A percentile compares a stretch with the other conserved stretches of the same genome.
Evolutionary conservation across 306 rosid species (phyloP).

Genomic region (Citrullus mucosospermus): DNA sequence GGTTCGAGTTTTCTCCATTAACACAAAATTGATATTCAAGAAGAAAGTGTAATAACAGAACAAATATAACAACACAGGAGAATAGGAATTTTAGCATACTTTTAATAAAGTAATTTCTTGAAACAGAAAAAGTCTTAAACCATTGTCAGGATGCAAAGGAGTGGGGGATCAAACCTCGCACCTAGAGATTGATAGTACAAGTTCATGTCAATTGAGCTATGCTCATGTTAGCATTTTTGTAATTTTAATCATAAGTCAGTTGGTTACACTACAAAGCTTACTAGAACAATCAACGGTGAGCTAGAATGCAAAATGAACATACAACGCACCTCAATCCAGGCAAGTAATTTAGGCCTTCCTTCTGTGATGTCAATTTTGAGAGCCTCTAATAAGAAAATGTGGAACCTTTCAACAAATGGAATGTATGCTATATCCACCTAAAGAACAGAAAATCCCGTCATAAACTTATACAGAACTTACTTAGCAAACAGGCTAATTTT

Average conservation of each 20-base stretch:
- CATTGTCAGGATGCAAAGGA: too few species aligned
- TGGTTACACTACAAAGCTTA: background rate
- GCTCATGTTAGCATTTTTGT: too few species aligned
- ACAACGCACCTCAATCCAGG: slow-evolving; percentile 3
- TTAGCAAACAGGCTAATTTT: background rate
- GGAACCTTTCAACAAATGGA: slow-evolving; percentile 56
- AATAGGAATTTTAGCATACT: background rate
- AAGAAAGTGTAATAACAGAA: background rate
- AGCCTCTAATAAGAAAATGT: slow-evolving; percentile 23
- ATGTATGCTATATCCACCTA: slow-evolving; percentile 61
- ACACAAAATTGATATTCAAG: too few species aligned
- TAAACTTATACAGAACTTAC: background rate
- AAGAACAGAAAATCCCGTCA: background rate
- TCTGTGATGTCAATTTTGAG: slow-evolving; percentile 21
- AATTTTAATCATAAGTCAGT: too few species aligned
- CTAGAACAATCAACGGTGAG: background rate
- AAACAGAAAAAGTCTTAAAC: too few species aligned
- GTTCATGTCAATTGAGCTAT: too few species aligned
- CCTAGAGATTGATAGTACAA: too few species aligned
- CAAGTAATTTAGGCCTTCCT: background rate
- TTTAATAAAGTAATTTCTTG: too few species aligned
- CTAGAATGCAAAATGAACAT: background rate
- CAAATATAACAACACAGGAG: background rate
- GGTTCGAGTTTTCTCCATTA: too few species aligned
- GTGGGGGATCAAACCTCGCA: too few species aligned